A percentile compares a stretch with the other conserved stretches of the same genome.
Conservation (phyloP, 495 filamentous ascomycete genomes). For the Darksidea phi region DNA sequence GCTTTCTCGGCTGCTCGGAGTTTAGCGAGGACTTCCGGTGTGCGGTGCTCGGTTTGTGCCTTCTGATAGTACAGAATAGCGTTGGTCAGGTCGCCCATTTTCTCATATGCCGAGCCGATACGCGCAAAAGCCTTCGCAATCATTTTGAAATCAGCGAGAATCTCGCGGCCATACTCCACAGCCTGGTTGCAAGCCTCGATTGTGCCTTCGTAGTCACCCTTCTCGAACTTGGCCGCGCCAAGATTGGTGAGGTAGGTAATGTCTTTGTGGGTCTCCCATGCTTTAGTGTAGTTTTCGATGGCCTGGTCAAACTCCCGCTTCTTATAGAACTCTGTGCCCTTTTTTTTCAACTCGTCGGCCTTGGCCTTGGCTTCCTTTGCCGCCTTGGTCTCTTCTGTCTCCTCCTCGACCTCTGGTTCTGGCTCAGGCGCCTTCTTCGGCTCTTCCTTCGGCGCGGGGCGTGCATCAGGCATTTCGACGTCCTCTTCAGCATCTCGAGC, state of each 20-base stretch:
- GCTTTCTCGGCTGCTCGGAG: slow-evolving; percentile 89
- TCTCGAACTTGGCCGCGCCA: slow-evolving; percentile 91
- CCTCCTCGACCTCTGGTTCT: slow-evolving; percentile 60
- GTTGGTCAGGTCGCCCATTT: slow-evolving; percentile 71
- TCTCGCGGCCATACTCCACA: slow-evolving; percentile 79
- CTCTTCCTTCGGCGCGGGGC: slow-evolving; percentile 51
- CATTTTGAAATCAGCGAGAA: slow-evolving; percentile 92
- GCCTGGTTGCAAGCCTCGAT: slow-evolving; percentile 86
- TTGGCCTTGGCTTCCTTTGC: slow-evolving; percentile 89
- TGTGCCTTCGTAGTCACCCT: slow-evolving; percentile 83
- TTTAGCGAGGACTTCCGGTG: slow-evolving; percentile 88
- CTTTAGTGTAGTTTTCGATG: slow-evolving; percentile 92
- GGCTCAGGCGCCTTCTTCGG: slow-evolving; percentile 58
- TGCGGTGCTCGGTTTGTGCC: slow-evolving; percentile 94
- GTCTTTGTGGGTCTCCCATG: slow-evolving; percentile 93
- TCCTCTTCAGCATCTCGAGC: slow-evolving; percentile 67
- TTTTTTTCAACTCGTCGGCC: slow-evolving; percentile 89
- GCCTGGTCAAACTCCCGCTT: slow-evolving; percentile 93
- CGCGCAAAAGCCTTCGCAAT: slow-evolving; percentile 93
- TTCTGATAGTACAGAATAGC: slow-evolving; percentile 91
- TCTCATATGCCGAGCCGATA: slow-evolving; percentile 89
- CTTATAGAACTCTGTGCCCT: slow-evolving; percentile 96
- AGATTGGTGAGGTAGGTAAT: slow-evolving; percentile 97
- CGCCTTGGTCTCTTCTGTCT: slow-evolving; percentile 76
- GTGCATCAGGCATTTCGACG: slow-evolving; percentile 71